Evolutionary conservation across 1,284 basidiomycete genomes (phyloP), one percentile per base, ranked within the genome.

Genomic region (Austroboletus niveus): DNA sequence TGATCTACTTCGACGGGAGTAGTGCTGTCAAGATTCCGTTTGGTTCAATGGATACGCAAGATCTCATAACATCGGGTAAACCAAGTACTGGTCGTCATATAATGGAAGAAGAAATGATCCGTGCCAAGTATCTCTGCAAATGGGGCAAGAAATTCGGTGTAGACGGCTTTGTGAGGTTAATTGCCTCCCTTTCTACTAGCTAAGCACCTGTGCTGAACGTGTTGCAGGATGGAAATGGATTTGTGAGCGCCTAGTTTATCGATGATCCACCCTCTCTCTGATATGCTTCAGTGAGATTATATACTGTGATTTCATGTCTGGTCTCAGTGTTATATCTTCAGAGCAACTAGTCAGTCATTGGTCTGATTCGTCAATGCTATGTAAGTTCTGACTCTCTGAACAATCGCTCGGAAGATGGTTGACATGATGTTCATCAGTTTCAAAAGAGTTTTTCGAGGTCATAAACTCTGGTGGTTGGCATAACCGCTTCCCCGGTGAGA

Each of bases 1-100:
- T 78, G 3, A 47, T 77, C 27, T 78, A 78, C 47, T 76, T 77
- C 32, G 76, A 77, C 40, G 75, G 76, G 1, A 73, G 63, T 27
- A 71, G 70, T 43, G 71, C 73, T 5, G 70, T 65, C 0, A 74
- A 75, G 49, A 52, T 72, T 52, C 44, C 48, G 0, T 60, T 61
- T 0, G 76, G 75, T 3, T 52, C 71, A 1, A 29, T 29, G 27
- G 27, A 29, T 8, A 29, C 27, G 27, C 27, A 29, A 29, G 27
- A 29, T 6, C 27, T 78, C 15, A 42, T 79, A 2, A 54, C 57
- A 8, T 76, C 72, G 71, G 72, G 72, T 1, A 43, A 60, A 32
- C 36, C 59, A 2, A 48, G 49, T 15, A 39, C 17, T 15, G 54
- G 62, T 1, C 57, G 59, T 1, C 48, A 55, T 36, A 24, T 53